These are phyloP conservation scores for Tylopilus vinaceipallidus DNA, from an alignment of 768 basidiomycete species.

Conservation along the genomic window DNA sequence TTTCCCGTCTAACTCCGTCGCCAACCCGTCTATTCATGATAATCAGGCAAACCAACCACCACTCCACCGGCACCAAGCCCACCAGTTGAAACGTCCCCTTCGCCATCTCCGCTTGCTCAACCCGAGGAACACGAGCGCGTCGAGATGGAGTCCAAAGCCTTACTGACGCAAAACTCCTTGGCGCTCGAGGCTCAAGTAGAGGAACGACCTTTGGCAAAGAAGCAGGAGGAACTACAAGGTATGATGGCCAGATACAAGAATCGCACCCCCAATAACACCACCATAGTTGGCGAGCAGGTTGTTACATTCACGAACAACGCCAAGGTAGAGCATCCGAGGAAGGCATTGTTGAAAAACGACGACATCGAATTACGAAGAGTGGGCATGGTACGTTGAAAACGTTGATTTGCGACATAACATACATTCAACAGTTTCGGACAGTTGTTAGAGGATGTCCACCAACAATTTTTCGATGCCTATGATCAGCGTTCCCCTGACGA, in stretches of 20 bases:
- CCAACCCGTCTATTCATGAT: constrained; percentile 6
- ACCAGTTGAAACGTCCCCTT: constrained; percentile 9
- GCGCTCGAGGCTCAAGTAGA: constrained; percentile 83
- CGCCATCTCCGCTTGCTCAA: constrained; percentile 9
- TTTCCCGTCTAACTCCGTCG: neutral
- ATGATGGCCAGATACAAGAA: constrained; percentile 27
- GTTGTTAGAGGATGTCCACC: constrained; percentile 83
- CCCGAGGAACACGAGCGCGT: constrained; percentile 44
- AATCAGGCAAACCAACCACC: constrained; percentile 20
- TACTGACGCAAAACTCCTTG: constrained; percentile 68
- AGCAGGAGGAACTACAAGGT: constrained; percentile 74
- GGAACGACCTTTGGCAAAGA: constrained; percentile 83
- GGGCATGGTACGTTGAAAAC: constrained; percentile 51
- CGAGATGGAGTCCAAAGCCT: constrained; percentile 49
- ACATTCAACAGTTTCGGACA: constrained; percentile 27
- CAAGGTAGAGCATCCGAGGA: constrained; percentile 50
- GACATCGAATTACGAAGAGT: constrained; percentile 81
- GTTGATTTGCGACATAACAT: neutral
- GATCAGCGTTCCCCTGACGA: constrained; percentile 39
- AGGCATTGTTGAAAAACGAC: constrained; percentile 83
- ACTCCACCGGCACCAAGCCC: constrained; percentile 19
- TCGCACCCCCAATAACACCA: neutral
- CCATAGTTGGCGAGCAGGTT: constrained; percentile 12
- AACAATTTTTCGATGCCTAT: constrained; percentile 69
- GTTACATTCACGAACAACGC: constrained; percentile 22